Base-by-base conservation (phyloP, 106 monocot genomes). In the Chionographis japonica region DNA sequence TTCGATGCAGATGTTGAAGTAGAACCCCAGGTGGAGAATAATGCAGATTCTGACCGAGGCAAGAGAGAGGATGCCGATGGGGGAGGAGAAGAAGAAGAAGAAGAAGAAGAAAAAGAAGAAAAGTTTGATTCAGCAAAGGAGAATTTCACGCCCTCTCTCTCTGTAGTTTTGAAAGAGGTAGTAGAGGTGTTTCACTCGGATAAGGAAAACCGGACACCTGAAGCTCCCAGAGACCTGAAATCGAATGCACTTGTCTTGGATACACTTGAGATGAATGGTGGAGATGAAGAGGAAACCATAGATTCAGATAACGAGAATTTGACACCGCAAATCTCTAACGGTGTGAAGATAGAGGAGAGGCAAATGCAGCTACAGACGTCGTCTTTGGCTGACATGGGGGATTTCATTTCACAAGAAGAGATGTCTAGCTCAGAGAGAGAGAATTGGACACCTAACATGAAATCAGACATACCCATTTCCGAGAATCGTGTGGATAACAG, bases 181-280 rank as follows among this genome's bases (percentile, higher is more conserved):
- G 55, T 62, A 18, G 74, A 54, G 10, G 15, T 37, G 7, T 79
- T 67, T 46, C 17, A 5, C 73, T 75, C 77, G 2, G 71, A 81
- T 43, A 74, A 78, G 46, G 85, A 80, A 52, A 80, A 66, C 38
- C 55, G 58, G 20, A 75, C 75, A 37, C 75, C 71, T 38, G 56
- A 55, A 38, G 42, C 40, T 60, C 40, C 37, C 6, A 78, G 54
- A 20, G 40, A 35, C 4, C 11, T 9, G 54, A 62, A 62, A 46
- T 18, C 15, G 2, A 53, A 42, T 37, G 65, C 40, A 52, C 15
- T 13, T 37, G 6, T 66, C 51, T 46, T 46, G 46, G 5, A 46
- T 46, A 2, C 46, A 46, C 5, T 6, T 10, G 9, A 5, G 8
- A 46, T 6, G 5, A 46, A 46, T 46, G 46, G 46, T 1, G 9